phyloP scores from a whole-genome alignment of 257 asterid genomes.

The Paulownia fortunei region DNA sequence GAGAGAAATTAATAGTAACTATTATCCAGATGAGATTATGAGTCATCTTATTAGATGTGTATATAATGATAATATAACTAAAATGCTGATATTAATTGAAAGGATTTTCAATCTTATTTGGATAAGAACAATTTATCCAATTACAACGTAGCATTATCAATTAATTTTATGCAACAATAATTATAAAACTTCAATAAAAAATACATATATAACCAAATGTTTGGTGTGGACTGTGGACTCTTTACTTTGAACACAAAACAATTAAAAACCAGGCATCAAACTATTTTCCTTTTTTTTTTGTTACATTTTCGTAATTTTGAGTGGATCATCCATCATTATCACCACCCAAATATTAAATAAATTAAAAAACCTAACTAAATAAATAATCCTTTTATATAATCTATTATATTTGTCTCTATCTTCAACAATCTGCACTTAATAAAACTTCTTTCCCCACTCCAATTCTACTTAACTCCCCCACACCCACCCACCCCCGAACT shows the following conservation, averaged over 20 bases:
- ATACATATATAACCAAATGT: no score
- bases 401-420: background rate
- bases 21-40: no score
- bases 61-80: no score
- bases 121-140: no score
- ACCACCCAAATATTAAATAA: background rate
- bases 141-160: no score
- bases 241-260: background rate
- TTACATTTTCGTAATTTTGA: background rate
- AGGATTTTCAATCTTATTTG: no score
- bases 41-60: no score
- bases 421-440: background rate
- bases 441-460: background rate
- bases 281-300: background rate
- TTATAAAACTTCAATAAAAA: no score
- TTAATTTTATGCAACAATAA: no score
- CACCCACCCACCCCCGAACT: background rate
- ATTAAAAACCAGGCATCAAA: background rate
- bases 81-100: no score
- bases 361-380: background rate
- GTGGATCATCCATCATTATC: background rate
- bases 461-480: background rate
- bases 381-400: background rate
- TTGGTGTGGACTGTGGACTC: no score
- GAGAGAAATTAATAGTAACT: no score